A percentile compares a stretch with the other conserved stretches of the same genome.
Evolutionary conservation across 140 eudicot species (phyloP).

Genomic region (Bidens hawaiensis): DNA sequence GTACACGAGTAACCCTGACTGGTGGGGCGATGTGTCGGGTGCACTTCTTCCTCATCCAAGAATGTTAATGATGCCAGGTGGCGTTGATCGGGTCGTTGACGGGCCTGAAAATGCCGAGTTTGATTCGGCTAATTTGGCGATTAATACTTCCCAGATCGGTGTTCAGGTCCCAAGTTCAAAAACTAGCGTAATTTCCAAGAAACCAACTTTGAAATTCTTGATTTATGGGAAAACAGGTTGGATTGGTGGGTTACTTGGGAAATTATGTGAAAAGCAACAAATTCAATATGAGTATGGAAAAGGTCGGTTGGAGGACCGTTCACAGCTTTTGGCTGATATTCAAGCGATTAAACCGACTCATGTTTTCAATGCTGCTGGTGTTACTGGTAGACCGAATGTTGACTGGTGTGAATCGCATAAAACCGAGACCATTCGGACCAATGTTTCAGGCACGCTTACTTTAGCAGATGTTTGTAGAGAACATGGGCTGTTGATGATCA

Average conservation of each 20-base stretch:
- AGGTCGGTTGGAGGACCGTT: conserved; percentile 78
- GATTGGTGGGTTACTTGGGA: conserved; percentile 89
- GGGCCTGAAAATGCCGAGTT: conserved; percentile 53
- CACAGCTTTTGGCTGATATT: conserved; percentile 63
- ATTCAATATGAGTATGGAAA: conserved; percentile 80
- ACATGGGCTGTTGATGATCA: conserved; percentile 69
- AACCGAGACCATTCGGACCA: conserved; percentile 77
- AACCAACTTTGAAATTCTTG: conserved; percentile 64
- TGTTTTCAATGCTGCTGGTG: conserved; percentile 97
- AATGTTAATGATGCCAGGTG: conserved; percentile 97
- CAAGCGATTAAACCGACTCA: conserved; percentile 67
- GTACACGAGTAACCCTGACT: conserved; percentile 78
- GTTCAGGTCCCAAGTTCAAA: conserved; percentile 37
- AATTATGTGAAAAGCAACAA: conserved; percentile 76
- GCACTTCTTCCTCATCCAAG: conserved; percentile 97
- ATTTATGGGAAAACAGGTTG: conserved; percentile 96
- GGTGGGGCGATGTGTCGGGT: conserved; percentile 99
- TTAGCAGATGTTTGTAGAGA: conserved; percentile 95
- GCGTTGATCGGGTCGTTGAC: conserved; percentile 50
- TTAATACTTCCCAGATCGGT: conserved; percentile 30
- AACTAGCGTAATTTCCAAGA: conserved; percentile 27
- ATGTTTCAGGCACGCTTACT: conserved; percentile 81
- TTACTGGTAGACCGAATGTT: conserved; percentile 99
- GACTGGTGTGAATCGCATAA: conserved; percentile 97
- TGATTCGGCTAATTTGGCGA: conserved; percentile 23